phyloP scores from a whole-genome alignment of 2,329 filamentous ascomycete genomes.

The Diaporthe amygdali region DNA sequence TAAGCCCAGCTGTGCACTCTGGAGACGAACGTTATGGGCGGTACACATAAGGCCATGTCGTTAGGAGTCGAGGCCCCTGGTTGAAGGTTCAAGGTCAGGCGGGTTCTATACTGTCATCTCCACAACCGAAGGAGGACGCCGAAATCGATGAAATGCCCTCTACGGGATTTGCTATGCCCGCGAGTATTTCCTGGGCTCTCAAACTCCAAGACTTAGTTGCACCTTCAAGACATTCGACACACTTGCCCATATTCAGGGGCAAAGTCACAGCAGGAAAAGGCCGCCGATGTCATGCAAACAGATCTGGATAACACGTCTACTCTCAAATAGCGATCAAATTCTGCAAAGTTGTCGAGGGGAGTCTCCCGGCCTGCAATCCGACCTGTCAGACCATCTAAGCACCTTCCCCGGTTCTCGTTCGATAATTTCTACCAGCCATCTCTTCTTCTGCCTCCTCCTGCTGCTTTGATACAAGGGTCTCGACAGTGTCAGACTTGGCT shows the following conservation, averaged over 20 bases:
- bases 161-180: neutral
- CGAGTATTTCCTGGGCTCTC: neutral
- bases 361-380: neutral
- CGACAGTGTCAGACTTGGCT: slow-evolving; percentile 19
- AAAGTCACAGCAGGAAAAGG: neutral
- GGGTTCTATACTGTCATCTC: neutral
- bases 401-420: neutral
- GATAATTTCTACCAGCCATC: neutral
- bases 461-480: neutral
- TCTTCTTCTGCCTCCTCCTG: neutral
- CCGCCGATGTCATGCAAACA: neutral
- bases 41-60: neutral
- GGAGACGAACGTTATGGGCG: neutral
- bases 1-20: neutral
- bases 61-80: neutral
- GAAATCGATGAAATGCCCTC: neutral
- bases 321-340: neutral
- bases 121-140: neutral
- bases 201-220: neutral
- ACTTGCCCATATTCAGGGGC: neutral
- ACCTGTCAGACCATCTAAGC: neutral
- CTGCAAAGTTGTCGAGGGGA: neutral
- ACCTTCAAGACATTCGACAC: neutral
- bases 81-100: neutral
- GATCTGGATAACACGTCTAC: neutral